These are phyloP conservation scores for Mycena haematopus DNA, from an alignment of 768 basidiomycete genomes.

Conservation along the genomic window DNA sequence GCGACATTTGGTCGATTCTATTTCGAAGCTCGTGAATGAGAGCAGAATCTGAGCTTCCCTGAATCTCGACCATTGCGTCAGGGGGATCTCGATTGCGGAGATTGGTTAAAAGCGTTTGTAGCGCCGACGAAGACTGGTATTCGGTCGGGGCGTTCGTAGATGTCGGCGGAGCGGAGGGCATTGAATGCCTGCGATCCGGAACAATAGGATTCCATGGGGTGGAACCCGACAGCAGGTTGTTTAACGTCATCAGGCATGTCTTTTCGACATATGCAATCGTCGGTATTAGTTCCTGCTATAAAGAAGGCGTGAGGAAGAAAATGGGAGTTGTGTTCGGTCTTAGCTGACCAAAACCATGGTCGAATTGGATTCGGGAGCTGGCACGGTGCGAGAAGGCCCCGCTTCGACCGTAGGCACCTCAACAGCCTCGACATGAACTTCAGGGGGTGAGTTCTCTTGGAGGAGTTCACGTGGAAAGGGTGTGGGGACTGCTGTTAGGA, in stretches of 20 bases:
- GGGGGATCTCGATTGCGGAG: conserved; percentile 56
- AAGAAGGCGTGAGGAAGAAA: background rate
- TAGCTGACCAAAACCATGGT: conserved; percentile 19
- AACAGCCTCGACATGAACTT: background rate
- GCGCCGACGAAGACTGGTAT: conserved; percentile 48
- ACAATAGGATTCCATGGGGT: conserved; percentile 60
- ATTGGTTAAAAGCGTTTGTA: conserved; percentile 68
- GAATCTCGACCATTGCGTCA: conserved; percentile 55
- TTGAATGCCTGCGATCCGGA: conserved; percentile 66
- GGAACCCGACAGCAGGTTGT: conserved; percentile 66
- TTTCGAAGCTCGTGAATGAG: conserved; percentile 65
- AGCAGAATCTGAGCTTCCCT: conserved; percentile 49
- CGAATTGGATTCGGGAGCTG: conserved; percentile 20
- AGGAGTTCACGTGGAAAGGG: conserved; percentile 31
- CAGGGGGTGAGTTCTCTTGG: background rate
- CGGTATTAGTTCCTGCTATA: conserved; percentile 66
- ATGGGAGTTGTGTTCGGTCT: background rate
- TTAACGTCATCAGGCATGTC: conserved; percentile 77
- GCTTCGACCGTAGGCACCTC: conserved; percentile 12
- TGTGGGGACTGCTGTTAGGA: conserved; percentile 21
- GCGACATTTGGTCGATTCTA: conserved; percentile 57
- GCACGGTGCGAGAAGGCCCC: conserved; percentile 22
- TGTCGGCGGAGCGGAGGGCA: conserved; percentile 52
- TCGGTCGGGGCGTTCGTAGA: conserved; percentile 36
- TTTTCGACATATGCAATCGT: conserved; percentile 78